Percentiles rank a stretch among this genome's conserved stretches.
Conservation (phyloP, 208 protist genomes). For the Leishmania turanica region DNA sequence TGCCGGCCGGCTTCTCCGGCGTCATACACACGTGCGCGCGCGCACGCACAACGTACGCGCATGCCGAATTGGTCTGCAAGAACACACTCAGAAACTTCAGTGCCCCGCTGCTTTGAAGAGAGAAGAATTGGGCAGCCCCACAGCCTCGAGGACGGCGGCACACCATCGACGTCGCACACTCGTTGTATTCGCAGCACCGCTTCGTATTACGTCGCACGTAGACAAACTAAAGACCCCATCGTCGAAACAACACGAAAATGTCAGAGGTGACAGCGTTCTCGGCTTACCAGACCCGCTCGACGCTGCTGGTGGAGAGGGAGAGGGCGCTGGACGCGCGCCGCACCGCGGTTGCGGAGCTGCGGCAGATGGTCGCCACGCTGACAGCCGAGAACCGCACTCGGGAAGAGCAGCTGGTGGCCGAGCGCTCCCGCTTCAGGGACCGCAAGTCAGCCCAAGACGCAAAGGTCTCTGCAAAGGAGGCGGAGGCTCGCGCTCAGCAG, state of each 20-base stretch:
- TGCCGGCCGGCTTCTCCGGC: not conserved
- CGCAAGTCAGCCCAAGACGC: conserved; percentile 71
- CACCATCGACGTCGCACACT: not conserved
- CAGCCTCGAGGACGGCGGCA: not conserved
- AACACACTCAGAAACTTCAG: not conserved
- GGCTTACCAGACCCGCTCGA: conserved; percentile 67
- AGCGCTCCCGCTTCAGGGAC: conserved; percentile 46
- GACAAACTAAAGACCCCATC: not conserved
- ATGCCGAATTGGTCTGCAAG: not conserved
- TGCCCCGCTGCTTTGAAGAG: not conserved
- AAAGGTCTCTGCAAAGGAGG: conserved; percentile 68
- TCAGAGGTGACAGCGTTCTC: conserved; percentile 61
- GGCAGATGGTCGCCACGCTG: conserved; percentile 49
- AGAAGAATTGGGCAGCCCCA: not conserved
- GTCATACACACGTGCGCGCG: not conserved
- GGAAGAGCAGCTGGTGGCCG: conserved; percentile 59
- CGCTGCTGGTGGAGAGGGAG: conserved; percentile 69
- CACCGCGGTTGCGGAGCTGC: conserved; percentile 59
- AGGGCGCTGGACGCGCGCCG: conserved; percentile 64
- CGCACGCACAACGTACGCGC: not conserved
- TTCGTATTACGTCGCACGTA: not conserved
- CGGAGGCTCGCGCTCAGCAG: conserved; percentile 49
- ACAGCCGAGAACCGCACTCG: conserved; percentile 46
- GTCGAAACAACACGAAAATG: conserved; percentile 8
- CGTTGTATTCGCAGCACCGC: not conserved